Percentiles rank a stretch among this genome's conserved stretches.
phyloP scores from a whole-genome alignment of 2,329 filamentous ascomycete genomes.

The Aspergillaceae sp. region DNA sequence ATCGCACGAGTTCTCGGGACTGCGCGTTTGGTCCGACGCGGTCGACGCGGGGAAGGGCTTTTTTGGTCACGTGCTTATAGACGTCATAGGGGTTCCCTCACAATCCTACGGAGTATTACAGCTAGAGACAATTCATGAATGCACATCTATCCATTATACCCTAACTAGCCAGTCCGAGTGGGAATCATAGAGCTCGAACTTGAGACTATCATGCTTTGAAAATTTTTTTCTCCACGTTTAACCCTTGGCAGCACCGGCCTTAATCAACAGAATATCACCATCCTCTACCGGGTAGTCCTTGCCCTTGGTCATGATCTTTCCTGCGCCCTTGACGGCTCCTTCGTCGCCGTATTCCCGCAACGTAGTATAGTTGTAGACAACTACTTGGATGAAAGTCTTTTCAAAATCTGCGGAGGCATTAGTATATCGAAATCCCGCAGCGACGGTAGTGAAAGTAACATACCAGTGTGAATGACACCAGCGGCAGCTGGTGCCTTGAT shows the following conservation, averaged over 20 bases:
- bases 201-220: background rate
- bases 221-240: conserved; percentile 13
- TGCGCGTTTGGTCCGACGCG: conserved; percentile 13
- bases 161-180: background rate
- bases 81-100: background rate
- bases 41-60: conserved; percentile 18
- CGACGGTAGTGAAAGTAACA: background rate
- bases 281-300: conserved; percentile 71
- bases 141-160: background rate
- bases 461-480: conserved; percentile 82
- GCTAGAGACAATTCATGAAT: background rate
- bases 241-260: conserved; percentile 48
- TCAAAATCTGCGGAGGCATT: conserved; percentile 61
- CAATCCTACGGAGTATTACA: background rate
- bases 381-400: conserved; percentile 96
- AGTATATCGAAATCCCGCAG: conserved; percentile 1
- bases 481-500: conserved; percentile 97
- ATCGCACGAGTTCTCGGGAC: conserved; percentile 1
- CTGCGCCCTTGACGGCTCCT: conserved; percentile 78
- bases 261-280: conserved; percentile 68
- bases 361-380: conserved; percentile 81
- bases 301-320: conserved; percentile 97
- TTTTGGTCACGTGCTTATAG: conserved; percentile 8
- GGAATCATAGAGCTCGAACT: conserved; percentile 3
- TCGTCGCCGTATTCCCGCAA: conserved; percentile 87